A percentile compares a stretch with the other conserved stretches of the same genome.
Evolutionary conservation across 345 rosid genomes (phyloP).

Genomic region (Dimocarpus longan): DNA sequence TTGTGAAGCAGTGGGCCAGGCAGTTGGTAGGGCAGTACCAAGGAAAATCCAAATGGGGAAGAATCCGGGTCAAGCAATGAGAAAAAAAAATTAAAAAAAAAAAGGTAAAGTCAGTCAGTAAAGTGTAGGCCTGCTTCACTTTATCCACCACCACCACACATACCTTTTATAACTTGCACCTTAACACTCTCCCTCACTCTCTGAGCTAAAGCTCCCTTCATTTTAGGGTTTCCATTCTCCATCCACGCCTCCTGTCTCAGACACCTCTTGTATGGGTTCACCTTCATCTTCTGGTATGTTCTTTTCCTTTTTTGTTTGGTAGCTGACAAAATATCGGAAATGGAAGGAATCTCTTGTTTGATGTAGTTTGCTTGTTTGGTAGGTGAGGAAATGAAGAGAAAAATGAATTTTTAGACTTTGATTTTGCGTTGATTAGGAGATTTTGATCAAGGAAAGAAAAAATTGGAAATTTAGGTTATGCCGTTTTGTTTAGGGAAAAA

Average conservation of each 20-base stretch:
- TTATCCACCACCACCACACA: slow-evolving; percentile 20
- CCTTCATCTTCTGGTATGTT: slow-evolving; percentile 50
- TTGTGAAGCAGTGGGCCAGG: neutral
- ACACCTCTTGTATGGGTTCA: slow-evolving; percentile 36
- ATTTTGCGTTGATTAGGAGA: neutral
- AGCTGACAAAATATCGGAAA: slow-evolving; percentile 15
- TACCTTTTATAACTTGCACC: neutral
- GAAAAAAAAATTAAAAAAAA: neutral
- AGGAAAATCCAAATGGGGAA: neutral
- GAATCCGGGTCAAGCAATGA: slow-evolving; percentile 26
- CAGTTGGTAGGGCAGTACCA: neutral
- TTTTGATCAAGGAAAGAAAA: neutral
- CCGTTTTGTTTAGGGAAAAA: neutral
- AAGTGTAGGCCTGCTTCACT: slow-evolving; percentile 1
- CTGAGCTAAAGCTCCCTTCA: slow-evolving; percentile 19
- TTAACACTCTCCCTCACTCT: slow-evolving; percentile 17
- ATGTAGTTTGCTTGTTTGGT: slow-evolving; percentile 17
- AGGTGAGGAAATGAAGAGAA: slow-evolving; percentile 16
- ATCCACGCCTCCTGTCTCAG: no score
- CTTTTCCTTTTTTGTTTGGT: slow-evolving; percentile 19
- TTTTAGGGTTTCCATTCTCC: slow-evolving; percentile 32
- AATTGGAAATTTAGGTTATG: neutral
- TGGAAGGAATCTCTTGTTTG: slow-evolving; percentile 8
- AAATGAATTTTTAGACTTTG: neutral
- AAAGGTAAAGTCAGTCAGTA: slow-evolving; percentile 15